phyloP scores from a whole-genome alignment of 805 yeast species.

The Wickerhamiella allomyrinae region DNA sequence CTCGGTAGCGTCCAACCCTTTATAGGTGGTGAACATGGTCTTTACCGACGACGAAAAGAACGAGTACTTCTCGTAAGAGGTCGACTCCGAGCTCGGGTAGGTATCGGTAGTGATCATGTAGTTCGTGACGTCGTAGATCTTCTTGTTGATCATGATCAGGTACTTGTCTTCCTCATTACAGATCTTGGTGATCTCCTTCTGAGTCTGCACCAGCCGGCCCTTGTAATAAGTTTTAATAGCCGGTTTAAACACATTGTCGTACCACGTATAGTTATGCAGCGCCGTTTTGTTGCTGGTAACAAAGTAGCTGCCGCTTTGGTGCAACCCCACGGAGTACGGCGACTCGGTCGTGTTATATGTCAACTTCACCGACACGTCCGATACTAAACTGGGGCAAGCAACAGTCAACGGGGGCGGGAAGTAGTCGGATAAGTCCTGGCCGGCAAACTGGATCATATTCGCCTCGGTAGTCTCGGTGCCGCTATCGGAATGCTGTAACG shows the following conservation, averaged over 20 bases:
- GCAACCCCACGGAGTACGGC: slow-evolving; percentile 21
- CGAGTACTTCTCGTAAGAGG: slow-evolving; percentile 20
- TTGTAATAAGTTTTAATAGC: slow-evolving; percentile 24
- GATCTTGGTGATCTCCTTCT: slow-evolving; percentile 17
- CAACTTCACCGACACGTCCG: slow-evolving; percentile 21
- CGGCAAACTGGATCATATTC: slow-evolving; percentile 27
- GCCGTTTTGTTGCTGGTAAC: slow-evolving; percentile 22
- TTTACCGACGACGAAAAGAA: slow-evolving; percentile 25
- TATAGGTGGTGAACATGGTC: slow-evolving; percentile 21
- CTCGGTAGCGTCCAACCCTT: slow-evolving; percentile 27
- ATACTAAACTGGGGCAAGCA: slow-evolving; percentile 28
- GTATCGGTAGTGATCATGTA: slow-evolving; percentile 23
- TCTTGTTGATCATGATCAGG: slow-evolving; percentile 23
- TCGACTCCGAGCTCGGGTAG: slow-evolving; percentile 16
- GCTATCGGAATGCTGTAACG: slow-evolving; percentile 29
- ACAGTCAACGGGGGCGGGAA: slow-evolving; percentile 29
- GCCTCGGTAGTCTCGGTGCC: slow-evolving; percentile 22
- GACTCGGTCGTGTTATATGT: slow-evolving; percentile 21
- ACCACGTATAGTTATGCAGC: slow-evolving; percentile 27
- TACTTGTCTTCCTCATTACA: slow-evolving; percentile 17
- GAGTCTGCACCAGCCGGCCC: slow-evolving; percentile 26
- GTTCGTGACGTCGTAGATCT: slow-evolving; percentile 27
- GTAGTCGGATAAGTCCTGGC: slow-evolving; percentile 27
- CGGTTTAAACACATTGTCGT: slow-evolving; percentile 25
- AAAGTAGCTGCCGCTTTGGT: slow-evolving; percentile 22